A percentile compares a stretch with the other conserved stretches of the same genome.
Conservation (phyloP, 257 asterid genomes). For the Coffea eugenioides region DNA sequence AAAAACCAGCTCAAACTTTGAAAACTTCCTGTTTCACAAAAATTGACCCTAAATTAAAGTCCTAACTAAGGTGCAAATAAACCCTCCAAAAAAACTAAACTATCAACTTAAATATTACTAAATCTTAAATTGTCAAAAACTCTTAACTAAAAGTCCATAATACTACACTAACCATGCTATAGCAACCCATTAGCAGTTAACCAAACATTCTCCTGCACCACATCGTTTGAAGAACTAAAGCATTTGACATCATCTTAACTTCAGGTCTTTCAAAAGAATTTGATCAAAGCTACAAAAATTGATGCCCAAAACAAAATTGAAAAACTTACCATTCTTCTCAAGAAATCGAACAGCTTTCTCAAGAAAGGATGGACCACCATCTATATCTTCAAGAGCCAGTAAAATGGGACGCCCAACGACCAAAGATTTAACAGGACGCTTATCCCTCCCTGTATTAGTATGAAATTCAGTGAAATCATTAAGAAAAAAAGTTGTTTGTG, state of each 20-base stretch:
- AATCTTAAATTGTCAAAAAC: too few species aligned
- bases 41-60: too few species aligned
- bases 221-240: not conserved
- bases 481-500: not conserved
- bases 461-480: constrained; percentile 16
- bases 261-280: not conserved
- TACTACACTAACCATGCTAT: not conserved
- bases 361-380: constrained; percentile 93
- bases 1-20: not conserved
- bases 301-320: not conserved
- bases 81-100: not conserved
- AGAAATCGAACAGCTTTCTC: constrained; percentile 92
- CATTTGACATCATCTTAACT: not conserved
- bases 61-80: not conserved
- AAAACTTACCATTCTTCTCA: constrained; percentile 72
- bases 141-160: not conserved
- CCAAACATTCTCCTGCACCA: not conserved
- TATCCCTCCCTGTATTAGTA: constrained; percentile 79
- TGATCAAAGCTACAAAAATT: not conserved
- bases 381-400: constrained; percentile 92
- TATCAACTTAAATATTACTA: too few species aligned
- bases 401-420: constrained; percentile 95
- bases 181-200: not conserved
- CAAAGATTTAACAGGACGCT: constrained; percentile 78
- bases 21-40: not conserved